Evolutionary conservation across 169 alveolate genomes (phyloP), one percentile per base, ranked within the genome.

Genomic region (Besnoitia besnoiti): DNA sequence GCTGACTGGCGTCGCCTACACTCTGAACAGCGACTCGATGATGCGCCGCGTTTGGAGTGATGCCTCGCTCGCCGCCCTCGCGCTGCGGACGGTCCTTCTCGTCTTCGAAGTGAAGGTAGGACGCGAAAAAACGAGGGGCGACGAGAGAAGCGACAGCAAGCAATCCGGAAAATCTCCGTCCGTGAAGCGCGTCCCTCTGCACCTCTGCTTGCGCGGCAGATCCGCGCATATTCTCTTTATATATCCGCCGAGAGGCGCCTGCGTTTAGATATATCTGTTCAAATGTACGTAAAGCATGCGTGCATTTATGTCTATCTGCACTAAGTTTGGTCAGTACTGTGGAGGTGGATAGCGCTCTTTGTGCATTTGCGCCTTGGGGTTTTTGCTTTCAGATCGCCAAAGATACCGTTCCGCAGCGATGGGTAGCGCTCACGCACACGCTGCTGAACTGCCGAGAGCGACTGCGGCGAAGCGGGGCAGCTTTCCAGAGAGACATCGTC

Each of bases 1-100:
- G 24, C 90, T 85, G 51, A 85, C 90, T 21, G 90, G 90, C 39
- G 90, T 51, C 27, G 90, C 77, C 21, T 85, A 85, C 51, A 35
- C 61, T 5, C 79, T 85, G 55, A 85, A 33, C 79, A n/a, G 75
- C 40, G 33, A 30, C 37, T 50, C 79, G 10, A 50, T 85, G 76
- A 35, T 50, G 37, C 47, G 79, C 51, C 12, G 90, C 37, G 75
- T 85, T 39, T 85, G 90, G 90, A 37, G 79, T 2, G 90, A 49
- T 51, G 76, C 47, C 0, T n/a, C 35, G 44, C 47, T 35, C 21
- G 49, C 50, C 19, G 44, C 90, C 21, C 55, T 16, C 51, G 55
- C 76, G 16, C 47, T 49, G 47, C 44, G 79, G 1, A 12, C 42
- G 44, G 55, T 85, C 21, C 90, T 85, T 24, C 24, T 59, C 40